Conservation (phyloP, 2,329 filamentous ascomycete genomes). For the Pestalotiopsis sp. region DNA sequence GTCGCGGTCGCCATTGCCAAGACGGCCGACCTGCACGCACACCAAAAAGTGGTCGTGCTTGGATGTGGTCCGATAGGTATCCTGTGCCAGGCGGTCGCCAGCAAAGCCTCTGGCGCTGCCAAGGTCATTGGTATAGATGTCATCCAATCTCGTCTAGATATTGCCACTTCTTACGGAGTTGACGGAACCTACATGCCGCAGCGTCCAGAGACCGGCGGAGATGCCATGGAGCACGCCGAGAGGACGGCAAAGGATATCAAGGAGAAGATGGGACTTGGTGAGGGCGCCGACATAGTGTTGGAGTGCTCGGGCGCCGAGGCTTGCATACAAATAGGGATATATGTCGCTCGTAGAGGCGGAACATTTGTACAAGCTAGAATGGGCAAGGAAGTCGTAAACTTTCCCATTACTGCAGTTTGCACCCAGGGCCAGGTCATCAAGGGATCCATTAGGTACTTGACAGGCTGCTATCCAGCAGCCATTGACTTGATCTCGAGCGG, state of each 20-base stretch:
- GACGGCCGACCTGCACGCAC: conserved; percentile 36
- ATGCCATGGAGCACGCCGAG: conserved; percentile 38
- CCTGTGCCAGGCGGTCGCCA: conserved; percentile 43
- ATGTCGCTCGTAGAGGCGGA: conserved; percentile 51
- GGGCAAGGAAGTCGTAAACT: conserved; percentile 52
- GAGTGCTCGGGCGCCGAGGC: conserved; percentile 52
- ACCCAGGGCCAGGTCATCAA: conserved; percentile 42
- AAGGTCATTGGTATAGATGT: conserved; percentile 48
- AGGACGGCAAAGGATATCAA: conserved; percentile 39
- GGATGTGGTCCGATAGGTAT: conserved; percentile 51
- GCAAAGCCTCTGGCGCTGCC: conserved; percentile 43
- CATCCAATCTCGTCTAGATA: conserved; percentile 37
- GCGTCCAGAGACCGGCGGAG: conserved; percentile 26
- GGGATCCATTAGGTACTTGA: conserved; percentile 45
- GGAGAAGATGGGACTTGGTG: conserved; percentile 35
- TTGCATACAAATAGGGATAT: conserved; percentile 55
- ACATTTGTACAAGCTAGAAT: conserved; percentile 62
- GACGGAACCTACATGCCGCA: conserved; percentile 41
- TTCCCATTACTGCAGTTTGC: conserved; percentile 44
- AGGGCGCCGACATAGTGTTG: conserved; percentile 49
- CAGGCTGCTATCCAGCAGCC: conserved; percentile 42
- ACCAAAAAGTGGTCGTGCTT: conserved; percentile 45
- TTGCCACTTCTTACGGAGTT: conserved; percentile 44
- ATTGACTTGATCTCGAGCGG: conserved; percentile 42
- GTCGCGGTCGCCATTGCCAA: conserved; percentile 49